Conservation (phyloP, 2,329 filamentous ascomycete genomes). For the Dactylellina sp. region DNA sequence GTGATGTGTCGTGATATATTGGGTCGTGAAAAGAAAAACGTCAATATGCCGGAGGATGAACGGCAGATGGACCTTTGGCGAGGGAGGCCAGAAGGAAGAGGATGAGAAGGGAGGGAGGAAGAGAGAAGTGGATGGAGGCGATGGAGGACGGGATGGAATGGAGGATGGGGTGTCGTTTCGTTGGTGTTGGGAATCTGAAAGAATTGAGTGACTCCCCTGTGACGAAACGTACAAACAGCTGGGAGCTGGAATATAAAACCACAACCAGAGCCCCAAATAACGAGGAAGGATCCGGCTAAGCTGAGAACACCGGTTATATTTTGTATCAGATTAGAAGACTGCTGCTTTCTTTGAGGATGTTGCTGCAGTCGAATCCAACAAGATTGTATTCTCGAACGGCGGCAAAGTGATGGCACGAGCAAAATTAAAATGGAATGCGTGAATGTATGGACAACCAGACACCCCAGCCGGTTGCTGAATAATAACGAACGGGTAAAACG, state of each 20-base stretch:
- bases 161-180: constrained; percentile 27
- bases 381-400: constrained; percentile 1
- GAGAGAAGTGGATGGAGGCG: constrained; percentile 14
- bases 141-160: constrained; percentile 19
- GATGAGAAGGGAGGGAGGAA: background rate
- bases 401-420: constrained; percentile 33
- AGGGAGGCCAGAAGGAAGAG: constrained; percentile 1
- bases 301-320: constrained; percentile 17
- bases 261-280: constrained; percentile 26
- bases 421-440: too few relatives aligned
- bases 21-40: constrained; percentile 19
- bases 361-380: background rate
- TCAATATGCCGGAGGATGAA: background rate
- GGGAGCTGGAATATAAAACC: constrained; percentile 37
- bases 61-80: background rate
- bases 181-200: constrained; percentile 46
- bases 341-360: constrained; percentile 1
- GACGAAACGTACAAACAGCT: constrained; percentile 45
- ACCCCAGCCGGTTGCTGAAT: constrained; percentile 49
- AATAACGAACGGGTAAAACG: constrained; percentile 30
- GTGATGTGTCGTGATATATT: constrained; percentile 18
- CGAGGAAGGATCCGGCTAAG: constrained; percentile 44
- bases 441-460: constrained; percentile 20
- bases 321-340: constrained; percentile 9
- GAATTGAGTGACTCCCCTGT: constrained; percentile 56